Base-by-base conservation (phyloP, 768 basidiomycete genomes). In the Naganishia randhawae region DNA sequence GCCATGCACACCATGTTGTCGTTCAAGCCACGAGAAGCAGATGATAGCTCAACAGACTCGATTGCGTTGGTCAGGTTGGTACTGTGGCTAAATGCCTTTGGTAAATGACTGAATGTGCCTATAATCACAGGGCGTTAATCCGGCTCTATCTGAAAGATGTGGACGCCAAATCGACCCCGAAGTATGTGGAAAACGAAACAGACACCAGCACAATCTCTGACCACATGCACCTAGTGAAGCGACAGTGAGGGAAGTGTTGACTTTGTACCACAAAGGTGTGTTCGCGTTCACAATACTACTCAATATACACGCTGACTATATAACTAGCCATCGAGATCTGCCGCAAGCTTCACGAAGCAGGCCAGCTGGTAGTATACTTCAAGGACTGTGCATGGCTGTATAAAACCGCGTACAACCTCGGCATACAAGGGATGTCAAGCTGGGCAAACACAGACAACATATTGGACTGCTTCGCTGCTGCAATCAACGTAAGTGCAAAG, bases 351-450 rank as follows among this genome's bases (percentile, higher is more conserved):
- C 33, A 48, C 13, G 22, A 53, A 29, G 27, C 29, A 39, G 54
- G 55, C 6, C 31, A 27, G 32, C 25, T 57, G 0, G 53, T 41
- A 6, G 50, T 55, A 1, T 39, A 67, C n/a, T 16, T 41, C 31
- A 67, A 67, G 42, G 66, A 67, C 16, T 17, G 31, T 33, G 66
- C 66, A 17, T 67, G 66, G 66, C 66, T 67, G 16, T 67, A 67
- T 45, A 67, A 67, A 25, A 67, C 54, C 10, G 53, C 66, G 8
- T 67, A 67, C 66, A 67, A 67, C 35, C 53, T 48, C 27, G 41
- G 22, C 5, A 45, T 67, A 29, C 39, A 67, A 31, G 66, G 53
- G 7, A n/a, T 67, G 19, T 50, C 53, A 22, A 22, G 35, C 32
- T 67, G 66, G 66, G 31, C 48, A 9, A 33, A 61, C 39, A 55